phyloP scores from a whole-genome alignment of 176 grass and related monocot genomes.

The Zea luxurians region DNA sequence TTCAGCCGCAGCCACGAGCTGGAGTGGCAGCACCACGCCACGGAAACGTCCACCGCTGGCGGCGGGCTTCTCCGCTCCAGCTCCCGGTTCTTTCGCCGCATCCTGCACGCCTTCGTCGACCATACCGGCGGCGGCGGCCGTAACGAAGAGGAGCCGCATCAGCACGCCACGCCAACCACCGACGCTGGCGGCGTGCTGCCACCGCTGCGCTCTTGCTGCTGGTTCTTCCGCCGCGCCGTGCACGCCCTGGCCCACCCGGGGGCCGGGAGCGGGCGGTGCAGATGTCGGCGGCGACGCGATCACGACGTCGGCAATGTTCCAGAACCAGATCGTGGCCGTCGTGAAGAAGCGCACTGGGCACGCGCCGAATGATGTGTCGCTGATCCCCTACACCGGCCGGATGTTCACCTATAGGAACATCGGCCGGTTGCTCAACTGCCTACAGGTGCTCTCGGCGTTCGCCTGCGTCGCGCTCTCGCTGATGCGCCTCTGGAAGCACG shows the following conservation, averaged over 20 bases:
- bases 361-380: background rate
- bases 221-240: background rate
- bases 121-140: background rate
- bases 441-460: background rate
- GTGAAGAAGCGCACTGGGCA: background rate
- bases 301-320: background rate
- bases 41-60: slow-evolving; percentile 39
- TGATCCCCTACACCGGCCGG: background rate
- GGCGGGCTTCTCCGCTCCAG: slow-evolving; percentile 15
- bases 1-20: slow-evolving; percentile 50
- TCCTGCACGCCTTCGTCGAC: slow-evolving; percentile 1
- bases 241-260: background rate
- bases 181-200: background rate
- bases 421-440: background rate
- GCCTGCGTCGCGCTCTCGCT: background rate
- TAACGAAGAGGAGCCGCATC: background rate
- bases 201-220: background rate
- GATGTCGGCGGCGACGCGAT: background rate
- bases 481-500: background rate
- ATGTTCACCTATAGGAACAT: background rate
- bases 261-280: background rate
- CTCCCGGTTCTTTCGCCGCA: slow-evolving; percentile 36
- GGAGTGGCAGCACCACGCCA: slow-evolving; percentile 44
- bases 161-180: background rate
- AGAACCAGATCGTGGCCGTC: background rate